phyloP scores from a whole-genome alignment of 1,284 basidiomycete species.

The Leccinum olivaceoglutinosum region DNA sequence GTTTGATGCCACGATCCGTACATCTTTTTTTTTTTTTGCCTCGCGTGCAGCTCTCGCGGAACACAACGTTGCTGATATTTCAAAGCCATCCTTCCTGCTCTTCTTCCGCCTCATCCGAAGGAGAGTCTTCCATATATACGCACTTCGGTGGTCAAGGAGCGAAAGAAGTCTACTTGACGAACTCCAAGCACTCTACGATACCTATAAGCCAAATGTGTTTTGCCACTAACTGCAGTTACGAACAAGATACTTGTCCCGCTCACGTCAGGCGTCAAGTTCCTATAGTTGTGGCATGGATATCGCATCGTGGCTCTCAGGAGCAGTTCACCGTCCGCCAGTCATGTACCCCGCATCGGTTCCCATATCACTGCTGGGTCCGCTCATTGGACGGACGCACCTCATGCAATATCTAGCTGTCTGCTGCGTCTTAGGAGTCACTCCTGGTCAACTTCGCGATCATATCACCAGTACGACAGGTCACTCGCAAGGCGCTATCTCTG shows the following conservation, averaged over 20 bases:
- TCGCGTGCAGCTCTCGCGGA: slow-evolving; percentile 73
- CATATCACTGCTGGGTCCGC: slow-evolving; percentile 71
- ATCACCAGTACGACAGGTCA: slow-evolving; percentile 91
- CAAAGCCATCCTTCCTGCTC: slow-evolving; percentile 65
- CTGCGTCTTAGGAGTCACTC: slow-evolving; percentile 69
- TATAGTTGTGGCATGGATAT: slow-evolving; percentile 84
- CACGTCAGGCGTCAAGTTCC: slow-evolving; percentile 58
- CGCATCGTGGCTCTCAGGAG: slow-evolving; percentile 81
- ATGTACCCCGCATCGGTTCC: slow-evolving; percentile 93
- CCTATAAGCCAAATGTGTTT: slow-evolving; percentile 81
- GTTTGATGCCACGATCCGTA: slow-evolving; percentile 74
- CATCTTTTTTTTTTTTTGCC: slow-evolving; percentile 82
- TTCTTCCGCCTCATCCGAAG: slow-evolving; percentile 62
- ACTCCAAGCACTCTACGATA: slow-evolving; percentile 86
- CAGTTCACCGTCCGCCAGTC: slow-evolving; percentile 65
- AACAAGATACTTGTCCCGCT: slow-evolving; percentile 70
- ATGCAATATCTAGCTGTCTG: slow-evolving; percentile 86
- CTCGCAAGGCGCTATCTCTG: slow-evolving; percentile 94
- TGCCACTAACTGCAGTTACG: slow-evolving; percentile 62
- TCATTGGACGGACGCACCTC: slow-evolving; percentile 95
- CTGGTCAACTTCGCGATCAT: slow-evolving; percentile 73
- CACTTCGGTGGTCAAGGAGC: slow-evolving; percentile 97
- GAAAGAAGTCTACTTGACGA: slow-evolving; percentile 97
- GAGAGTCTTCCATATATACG: slow-evolving; percentile 82
- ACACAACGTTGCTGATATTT: slow-evolving; percentile 52